Conservation (phyloP, 345 rosid species). For the Physaria fendleri region DNA sequence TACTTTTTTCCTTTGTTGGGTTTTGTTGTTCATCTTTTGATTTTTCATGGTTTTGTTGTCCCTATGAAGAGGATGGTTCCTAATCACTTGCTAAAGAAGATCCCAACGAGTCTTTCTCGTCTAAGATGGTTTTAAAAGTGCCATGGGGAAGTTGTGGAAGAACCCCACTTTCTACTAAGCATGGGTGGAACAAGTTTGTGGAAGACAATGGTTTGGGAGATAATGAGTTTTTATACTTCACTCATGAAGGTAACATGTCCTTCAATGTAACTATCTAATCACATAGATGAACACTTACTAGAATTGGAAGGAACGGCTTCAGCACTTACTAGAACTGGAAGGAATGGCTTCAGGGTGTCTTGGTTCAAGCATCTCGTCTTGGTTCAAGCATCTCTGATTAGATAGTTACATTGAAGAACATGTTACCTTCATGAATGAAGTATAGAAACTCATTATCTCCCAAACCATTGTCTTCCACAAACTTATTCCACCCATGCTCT, state of each 20-base stretch:
- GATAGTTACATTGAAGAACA: constrained; percentile 19
- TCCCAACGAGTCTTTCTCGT: neutral
- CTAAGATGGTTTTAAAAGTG: constrained; percentile 16
- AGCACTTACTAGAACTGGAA: constrained; percentile 3
- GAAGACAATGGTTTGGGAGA: constrained; percentile 18
- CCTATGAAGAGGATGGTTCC: constrained; percentile 23
- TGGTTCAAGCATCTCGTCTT: constrained; percentile 9
- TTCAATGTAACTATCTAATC: constrained; percentile 19
- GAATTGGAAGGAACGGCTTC: too few relatives aligned
- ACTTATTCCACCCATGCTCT: constrained; percentile 21
- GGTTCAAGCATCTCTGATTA: too few relatives aligned
- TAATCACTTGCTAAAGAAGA: constrained; percentile 1
- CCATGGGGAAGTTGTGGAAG: constrained; percentile 26
- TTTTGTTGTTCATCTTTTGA: neutral
- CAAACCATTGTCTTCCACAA: constrained; percentile 19
- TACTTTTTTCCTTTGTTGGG: neutral
- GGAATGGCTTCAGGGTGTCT: neutral
- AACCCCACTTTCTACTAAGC: neutral
- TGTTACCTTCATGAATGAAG: constrained; percentile 19
- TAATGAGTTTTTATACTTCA: constrained; percentile 19
- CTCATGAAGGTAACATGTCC: constrained; percentile 17
- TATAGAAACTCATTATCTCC: constrained; percentile 18
- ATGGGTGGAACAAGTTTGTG: constrained; percentile 26
- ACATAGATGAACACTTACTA: too few relatives aligned
- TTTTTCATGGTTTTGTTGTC: neutral